These are phyloP conservation scores for Mucor lusitanicus DNA, from an alignment of 371 early-diverging fungal genomes.

Conservation along the genomic window DNA sequence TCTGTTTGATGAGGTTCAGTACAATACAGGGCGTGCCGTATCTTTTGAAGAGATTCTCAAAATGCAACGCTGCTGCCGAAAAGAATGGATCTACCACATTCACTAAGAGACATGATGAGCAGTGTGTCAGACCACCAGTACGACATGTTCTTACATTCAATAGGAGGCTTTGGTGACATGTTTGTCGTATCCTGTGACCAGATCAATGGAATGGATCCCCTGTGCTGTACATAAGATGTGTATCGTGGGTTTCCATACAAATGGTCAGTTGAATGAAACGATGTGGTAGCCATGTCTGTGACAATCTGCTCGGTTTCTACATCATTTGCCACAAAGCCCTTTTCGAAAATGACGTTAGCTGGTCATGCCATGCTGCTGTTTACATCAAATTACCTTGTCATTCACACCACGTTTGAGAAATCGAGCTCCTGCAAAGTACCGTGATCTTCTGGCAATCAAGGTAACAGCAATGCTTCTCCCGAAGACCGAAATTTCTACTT, in stretches of 20 bases:
- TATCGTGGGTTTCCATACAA: constrained; percentile 74
- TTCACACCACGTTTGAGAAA: constrained; percentile 97
- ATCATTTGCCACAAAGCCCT: constrained; percentile 97
- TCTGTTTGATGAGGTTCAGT: constrained; percentile 91
- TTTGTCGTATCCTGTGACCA: constrained; percentile 94
- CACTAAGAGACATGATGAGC: constrained; percentile 35
- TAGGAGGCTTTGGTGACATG: constrained; percentile 95
- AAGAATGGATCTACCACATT: constrained; percentile 92
- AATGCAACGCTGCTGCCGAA: constrained; percentile 89
- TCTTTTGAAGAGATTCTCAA: constrained; percentile 84
- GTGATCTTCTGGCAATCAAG: constrained; percentile 92
- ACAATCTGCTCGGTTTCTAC: constrained; percentile 99
- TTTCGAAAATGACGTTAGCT: neutral
- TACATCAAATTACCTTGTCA: constrained; percentile 53
- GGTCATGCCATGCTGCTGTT: neutral
- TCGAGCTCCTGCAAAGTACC: constrained; percentile 96
- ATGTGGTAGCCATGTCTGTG: constrained; percentile 84
- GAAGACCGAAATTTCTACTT: constrained; percentile 70
- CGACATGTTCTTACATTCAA: constrained; percentile 60
- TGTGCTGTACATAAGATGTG: constrained; percentile 94
- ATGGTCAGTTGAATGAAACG: constrained; percentile 64
- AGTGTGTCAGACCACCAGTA: neutral
- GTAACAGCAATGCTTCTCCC: constrained; percentile 90
- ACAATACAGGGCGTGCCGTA: constrained; percentile 92
- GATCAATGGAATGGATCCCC: constrained; percentile 94